Base-by-base conservation (phyloP, 257 asterid genomes). In the Nemophila menziesii region DNA sequence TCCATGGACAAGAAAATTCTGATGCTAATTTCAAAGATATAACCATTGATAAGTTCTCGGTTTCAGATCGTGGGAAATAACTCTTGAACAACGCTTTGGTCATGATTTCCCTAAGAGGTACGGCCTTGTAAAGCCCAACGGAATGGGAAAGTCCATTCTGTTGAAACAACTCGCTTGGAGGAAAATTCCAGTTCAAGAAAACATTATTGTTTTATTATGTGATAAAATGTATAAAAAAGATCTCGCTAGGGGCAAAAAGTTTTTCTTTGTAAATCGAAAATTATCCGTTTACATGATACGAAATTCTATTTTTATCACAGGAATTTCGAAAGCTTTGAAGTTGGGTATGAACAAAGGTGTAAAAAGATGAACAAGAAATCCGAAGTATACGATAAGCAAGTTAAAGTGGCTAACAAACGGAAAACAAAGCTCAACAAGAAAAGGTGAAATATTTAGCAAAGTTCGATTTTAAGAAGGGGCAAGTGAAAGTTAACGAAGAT, bases 201-300 rank as follows among this genome's bases (percentile, higher is more conserved):
- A 40, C 12, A 16, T 40, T 17, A 23, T 16, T 40, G 45, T 40
- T 23, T 14, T 40, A 8, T 40, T 40, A 23, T 53, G 46, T 14
- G 54, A 55, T 26, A 61, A 57, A 16, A 20, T 64, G 48, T 64
- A 64, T 48, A 65, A 64, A 1, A 64, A 64, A 47, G 58, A 57
- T 47, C 65, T 64, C 52, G 65, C 61, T 20, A 65, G 70, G 11
- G 70, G 70, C 20, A 57, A n/a, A 65, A 64, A 49, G 70, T 57
- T 40, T 64, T 57, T 39, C 40, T 64, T 39, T 64, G 65, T 46
- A 52, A 65, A 23, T 64, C 61, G 70, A 64, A 64, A 48, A 48
- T 48, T 19, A 48, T 48, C 20, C 24, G 16, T 18, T 29, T 52
- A 7, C 40, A 52, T 23, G 48, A 40, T 20, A 10, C 24, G 39